Evolutionary conservation across 768 basidiomycete species (phyloP), one percentile per base, ranked within the genome.

Genomic region (Serendipita sp.): DNA sequence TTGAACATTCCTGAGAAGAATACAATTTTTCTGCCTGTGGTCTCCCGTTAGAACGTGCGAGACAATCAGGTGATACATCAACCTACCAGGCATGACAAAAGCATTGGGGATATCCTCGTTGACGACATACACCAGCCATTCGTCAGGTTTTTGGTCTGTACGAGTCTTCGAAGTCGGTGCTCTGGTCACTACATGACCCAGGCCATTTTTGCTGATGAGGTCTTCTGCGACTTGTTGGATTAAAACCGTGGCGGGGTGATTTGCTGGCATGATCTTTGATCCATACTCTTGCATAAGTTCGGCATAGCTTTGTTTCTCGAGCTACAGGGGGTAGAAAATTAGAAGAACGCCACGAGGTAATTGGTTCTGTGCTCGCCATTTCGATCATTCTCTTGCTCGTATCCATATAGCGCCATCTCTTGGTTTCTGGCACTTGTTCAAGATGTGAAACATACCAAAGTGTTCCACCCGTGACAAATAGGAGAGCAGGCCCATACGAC

Each of bases 1-100:
- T 88, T 89, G 2, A 96, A 71, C 38, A 96, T 90, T 0, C 93
- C 93, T 0, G 90, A 92, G 69, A 89, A 95, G 9, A 97, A 88
- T 33, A 92, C 79, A 61, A 96, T 84, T 58, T 84, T 78, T 11
- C 76, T 74, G 0, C 86, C 87, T 83, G 68, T 28, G 2, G n/a
- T 20, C n/a, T 38, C 14, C 14, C 14, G 38, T 38, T 38, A 38
- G 38, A 13, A n/a, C n/a, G n/a, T n/a, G n/a, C n/a, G n/a, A n/a
- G n/a, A n/a, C n/a, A n/a, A 14, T 38, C 7, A 38, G 38, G 14
- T 14, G 14, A 38, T 7, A n/a, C n/a, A n/a, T n/a, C n/a, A n/a
- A 64, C 71, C 30, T 62, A 83, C 91, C 88, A 60, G 85, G 86
- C 2, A 77, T 73, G 5, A 87, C 88, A 72, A 86, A 81, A 0